Evolutionary conservation across 805 yeast genomes (phyloP).

Genomic region (Schwanniomyces sp.): DNA sequence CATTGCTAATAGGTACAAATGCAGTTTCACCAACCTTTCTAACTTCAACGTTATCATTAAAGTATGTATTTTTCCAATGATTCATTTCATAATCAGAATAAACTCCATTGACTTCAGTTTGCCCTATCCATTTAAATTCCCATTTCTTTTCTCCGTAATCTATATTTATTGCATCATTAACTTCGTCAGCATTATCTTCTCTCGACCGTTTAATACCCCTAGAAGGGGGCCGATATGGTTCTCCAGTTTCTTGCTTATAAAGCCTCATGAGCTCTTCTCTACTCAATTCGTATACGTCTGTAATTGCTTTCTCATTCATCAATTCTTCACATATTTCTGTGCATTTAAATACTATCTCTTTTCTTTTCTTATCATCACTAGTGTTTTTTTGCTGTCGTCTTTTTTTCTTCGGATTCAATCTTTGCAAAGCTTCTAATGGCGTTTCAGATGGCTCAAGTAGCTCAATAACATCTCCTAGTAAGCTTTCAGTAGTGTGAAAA

Average conservation of each 20-base stretch:
- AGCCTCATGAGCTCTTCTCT: slow-evolving; percentile 54
- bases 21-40: slow-evolving; percentile 24
- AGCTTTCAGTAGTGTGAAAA: slow-evolving; percentile 7
- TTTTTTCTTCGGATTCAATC: slow-evolving; percentile 29
- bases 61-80: slow-evolving; percentile 53
- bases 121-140: slow-evolving; percentile 40
- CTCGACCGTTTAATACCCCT: slow-evolving; percentile 17
- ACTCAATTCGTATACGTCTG: slow-evolving; percentile 51
- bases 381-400: slow-evolving; percentile 8
- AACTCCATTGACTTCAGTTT: slow-evolving; percentile 46
- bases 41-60: slow-evolving; percentile 46
- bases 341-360: slow-evolving; percentile 27
- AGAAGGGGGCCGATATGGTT: slow-evolving; percentile 14
- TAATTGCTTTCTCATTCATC: slow-evolving; percentile 36
- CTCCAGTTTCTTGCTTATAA: slow-evolving; percentile 23
- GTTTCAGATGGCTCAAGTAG: slow-evolving; percentile 60
- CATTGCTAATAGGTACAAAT: slow-evolving; percentile 23
- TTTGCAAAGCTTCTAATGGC: slow-evolving; percentile 53
- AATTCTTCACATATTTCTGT: slow-evolving; percentile 52
- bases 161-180: slow-evolving; percentile 13
- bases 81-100: slow-evolving; percentile 54
- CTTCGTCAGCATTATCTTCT: slow-evolving; percentile 15
- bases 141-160: slow-evolving; percentile 36
- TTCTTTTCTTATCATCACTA: slow-evolving; percentile 19
- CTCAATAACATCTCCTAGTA: slow-evolving; percentile 33